phyloP scores from a whole-genome alignment of 129 eudicot species.

The Erigeron canadensis region DNA sequence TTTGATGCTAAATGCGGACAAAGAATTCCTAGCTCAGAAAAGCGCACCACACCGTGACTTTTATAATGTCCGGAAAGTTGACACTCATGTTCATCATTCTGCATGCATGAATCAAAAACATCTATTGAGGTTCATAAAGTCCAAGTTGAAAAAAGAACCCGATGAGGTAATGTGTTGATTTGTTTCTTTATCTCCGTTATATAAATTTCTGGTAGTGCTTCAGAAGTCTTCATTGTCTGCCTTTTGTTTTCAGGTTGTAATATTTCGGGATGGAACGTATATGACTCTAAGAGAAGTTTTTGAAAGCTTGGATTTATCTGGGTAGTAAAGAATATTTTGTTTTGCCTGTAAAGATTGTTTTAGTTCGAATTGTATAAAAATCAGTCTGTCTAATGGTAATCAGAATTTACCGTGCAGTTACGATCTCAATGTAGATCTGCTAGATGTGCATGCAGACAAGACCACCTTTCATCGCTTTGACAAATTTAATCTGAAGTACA shows the following conservation, averaged over 20 bases:
- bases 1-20: slow-evolving; percentile 97
- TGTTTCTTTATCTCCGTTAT: neutral
- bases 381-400: slow-evolving; percentile 12
- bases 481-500: slow-evolving; percentile 94
- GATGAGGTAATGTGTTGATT: slow-evolving; percentile 65
- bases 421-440: slow-evolving; percentile 92
- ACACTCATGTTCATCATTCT: slow-evolving; percentile 98
- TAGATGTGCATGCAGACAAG: slow-evolving; percentile 99
- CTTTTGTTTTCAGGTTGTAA: slow-evolving; percentile 66
- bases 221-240: neutral
- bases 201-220: slow-evolving; percentile 5
- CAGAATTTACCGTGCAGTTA: slow-evolving; percentile 46
- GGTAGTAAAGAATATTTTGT: slow-evolving; percentile 40
- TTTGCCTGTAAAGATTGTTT: neutral
- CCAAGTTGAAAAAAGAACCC: slow-evolving; percentile 93
- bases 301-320: slow-evolving; percentile 96
- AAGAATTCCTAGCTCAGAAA: slow-evolving; percentile 96
- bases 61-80: slow-evolving; percentile 96
- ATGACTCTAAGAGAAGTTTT: slow-evolving; percentile 90
- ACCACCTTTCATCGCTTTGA: slow-evolving; percentile 99
- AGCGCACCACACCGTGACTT: slow-evolving; percentile 99
- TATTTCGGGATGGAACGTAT: slow-evolving; percentile 96
- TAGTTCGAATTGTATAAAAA: neutral
- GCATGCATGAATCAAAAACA: slow-evolving; percentile 99
- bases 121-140: slow-evolving; percentile 91